Evolutionary conservation across 1,284 basidiomycete species (phyloP).

Genomic region (Irpex rosettiformis): DNA sequence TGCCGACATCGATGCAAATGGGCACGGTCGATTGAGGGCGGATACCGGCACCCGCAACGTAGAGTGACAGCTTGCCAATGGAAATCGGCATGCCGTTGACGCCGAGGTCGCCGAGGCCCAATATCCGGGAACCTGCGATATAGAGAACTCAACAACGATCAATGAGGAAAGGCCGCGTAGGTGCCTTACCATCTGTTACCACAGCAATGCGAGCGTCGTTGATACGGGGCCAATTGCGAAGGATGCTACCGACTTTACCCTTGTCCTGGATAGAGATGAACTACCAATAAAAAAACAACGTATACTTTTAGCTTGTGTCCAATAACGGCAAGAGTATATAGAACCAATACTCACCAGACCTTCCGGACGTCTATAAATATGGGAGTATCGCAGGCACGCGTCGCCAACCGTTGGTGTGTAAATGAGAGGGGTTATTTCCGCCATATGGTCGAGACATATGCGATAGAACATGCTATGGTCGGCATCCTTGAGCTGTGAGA

Average conservation of each 20-base stretch:
- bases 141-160: not conserved
- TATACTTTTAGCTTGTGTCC: slow-evolving; percentile 14
- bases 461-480: slow-evolving; percentile 76
- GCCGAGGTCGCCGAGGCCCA: slow-evolving; percentile 90
- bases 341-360: slow-evolving; percentile 52
- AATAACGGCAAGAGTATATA: not conserved
- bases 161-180: not conserved
- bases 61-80: slow-evolving; percentile 90
- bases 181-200: slow-evolving; percentile 75
- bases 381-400: slow-evolving; percentile 82
- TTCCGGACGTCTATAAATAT: slow-evolving; percentile 81
- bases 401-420: slow-evolving; percentile 94
- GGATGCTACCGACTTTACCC: slow-evolving; percentile 68
- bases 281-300: slow-evolving; percentile 29
- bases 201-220: slow-evolving; percentile 80
- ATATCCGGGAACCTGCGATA: slow-evolving; percentile 73
- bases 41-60: slow-evolving; percentile 86
- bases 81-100: slow-evolving; percentile 91
- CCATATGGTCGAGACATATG: slow-evolving; percentile 63
- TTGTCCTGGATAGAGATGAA: slow-evolving; percentile 88
- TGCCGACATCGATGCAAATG: slow-evolving; percentile 85
- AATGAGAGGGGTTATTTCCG: slow-evolving; percentile 81
- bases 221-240: slow-evolving; percentile 74
- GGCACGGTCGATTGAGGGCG: slow-evolving; percentile 84
- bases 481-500: slow-evolving; percentile 68